phyloP scores from a whole-genome alignment of 768 basidiomycete species.

The Coprinopsis cinerea region DNA sequence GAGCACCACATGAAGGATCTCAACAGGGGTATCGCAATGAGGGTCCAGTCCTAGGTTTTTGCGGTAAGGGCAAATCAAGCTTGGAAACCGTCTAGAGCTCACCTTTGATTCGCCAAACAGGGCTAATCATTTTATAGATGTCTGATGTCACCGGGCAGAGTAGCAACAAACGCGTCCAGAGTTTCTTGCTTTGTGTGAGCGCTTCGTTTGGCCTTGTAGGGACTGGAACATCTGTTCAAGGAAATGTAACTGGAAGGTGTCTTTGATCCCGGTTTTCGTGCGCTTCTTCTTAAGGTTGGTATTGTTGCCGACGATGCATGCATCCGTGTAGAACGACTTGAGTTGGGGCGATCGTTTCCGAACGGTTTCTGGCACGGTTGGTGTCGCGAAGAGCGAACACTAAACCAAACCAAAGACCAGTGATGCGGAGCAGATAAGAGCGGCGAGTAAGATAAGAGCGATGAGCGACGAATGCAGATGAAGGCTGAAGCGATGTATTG shows the following conservation, averaged over 20 bases:
- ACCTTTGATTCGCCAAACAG: neutral
- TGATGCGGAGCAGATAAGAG: too few relatives aligned
- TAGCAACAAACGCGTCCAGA: neutral
- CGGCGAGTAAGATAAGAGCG: too few relatives aligned
- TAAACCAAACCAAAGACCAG: too few relatives aligned
- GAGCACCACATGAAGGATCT: slow-evolving; percentile 38
- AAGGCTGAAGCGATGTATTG: too few relatives aligned
- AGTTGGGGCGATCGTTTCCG: too few relatives aligned
- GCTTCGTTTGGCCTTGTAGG: neutral
- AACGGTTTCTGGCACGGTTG: too few relatives aligned
- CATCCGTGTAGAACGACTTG: neutral
- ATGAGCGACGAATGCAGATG: too few relatives aligned
- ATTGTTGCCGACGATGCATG: neutral
- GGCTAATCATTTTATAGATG: too few relatives aligned
- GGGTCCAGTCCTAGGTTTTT: slow-evolving; percentile 33
- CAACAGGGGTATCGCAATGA: slow-evolving; percentile 37
- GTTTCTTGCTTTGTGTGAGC: neutral
- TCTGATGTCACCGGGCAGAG: neutral
- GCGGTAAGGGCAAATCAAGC: neutral
- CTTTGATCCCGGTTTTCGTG: neutral
- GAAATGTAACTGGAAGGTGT: neutral
- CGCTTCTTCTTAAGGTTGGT: neutral
- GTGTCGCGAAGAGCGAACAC: too few relatives aligned
- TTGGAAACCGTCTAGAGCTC: neutral
- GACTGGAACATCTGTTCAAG: neutral